Conservation (phyloP, 192 early-diverging fungal species). For the Coemansia furcata region DNA sequence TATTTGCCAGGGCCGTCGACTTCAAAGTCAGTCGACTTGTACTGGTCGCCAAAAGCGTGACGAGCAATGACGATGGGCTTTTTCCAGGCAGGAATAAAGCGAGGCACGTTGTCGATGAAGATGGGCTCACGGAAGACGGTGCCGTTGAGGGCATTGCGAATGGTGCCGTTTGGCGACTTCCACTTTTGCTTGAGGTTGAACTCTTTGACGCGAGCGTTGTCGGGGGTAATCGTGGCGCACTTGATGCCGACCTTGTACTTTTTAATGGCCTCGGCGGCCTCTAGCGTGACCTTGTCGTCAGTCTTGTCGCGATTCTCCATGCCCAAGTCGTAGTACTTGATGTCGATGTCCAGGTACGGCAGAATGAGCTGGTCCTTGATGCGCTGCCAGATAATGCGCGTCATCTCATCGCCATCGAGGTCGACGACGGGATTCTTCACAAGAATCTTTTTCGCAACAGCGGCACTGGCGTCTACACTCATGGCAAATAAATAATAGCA, state of each 20-base stretch:
- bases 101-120: conserved; percentile 85
- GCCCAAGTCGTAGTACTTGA: conserved; percentile 96
- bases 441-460: conserved; percentile 57
- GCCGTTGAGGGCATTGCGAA: conserved; percentile 94
- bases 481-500: conserved; percentile 15
- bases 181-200: conserved; percentile 98
- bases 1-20: conserved; percentile 86
- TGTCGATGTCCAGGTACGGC: conserved; percentile 83
- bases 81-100: conserved; percentile 91
- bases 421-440: conserved; percentile 85
- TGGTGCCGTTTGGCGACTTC: conserved; percentile 97
- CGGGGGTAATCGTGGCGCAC: conserved; percentile 98
- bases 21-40: conserved; percentile 96
- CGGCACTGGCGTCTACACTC: conserved; percentile 45
- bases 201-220: conserved; percentile 90
- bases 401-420: conserved; percentile 98
- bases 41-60: conserved; percentile 99
- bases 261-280: conserved; percentile 94
- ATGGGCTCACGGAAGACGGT: conserved; percentile 99
- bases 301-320: conserved; percentile 92
- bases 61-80: conserved; percentile 95
- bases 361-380: conserved; percentile 91
- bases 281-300: conserved; percentile 91
- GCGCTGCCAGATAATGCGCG: conserved; percentile 92
- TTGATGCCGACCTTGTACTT: conserved; percentile 99